Evolutionary conservation across 192 early-diverging fungal genomes (phyloP), one percentile per base, ranked within the genome.

Genomic region (Fimicolochytrium jonesii): DNA sequence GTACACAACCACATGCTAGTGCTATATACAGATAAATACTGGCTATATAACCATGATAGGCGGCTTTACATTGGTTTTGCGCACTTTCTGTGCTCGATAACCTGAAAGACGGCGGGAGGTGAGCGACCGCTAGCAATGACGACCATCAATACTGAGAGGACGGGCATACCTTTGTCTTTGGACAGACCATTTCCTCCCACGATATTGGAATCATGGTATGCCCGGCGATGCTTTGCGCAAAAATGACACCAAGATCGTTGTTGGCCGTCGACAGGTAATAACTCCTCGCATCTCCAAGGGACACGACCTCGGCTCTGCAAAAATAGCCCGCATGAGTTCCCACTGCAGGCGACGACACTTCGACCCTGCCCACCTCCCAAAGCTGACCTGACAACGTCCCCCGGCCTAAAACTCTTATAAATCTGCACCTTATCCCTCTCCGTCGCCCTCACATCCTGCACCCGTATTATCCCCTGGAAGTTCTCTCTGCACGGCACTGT

Each of bases 161-260:
- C 28, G 57, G 0, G 23, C 23, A 22, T 59, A 72, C 75, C 75
- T 85, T 82, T 2, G 94, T 95, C 67, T 89, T 90, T 17, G 96
- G 88, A 66, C 94, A 95, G 48, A 96, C 86, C 96, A 99, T 99
- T 59, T 97, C 84, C 71, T 97, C 89, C 96, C 96, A 99, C 37
- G 92, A 93, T 32, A 96, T 83, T 4, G 96, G 96, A 30, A 96
- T 78, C 90, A 97, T 89, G 1, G 91, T 83, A 49, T 80, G 69
- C 11, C 75, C 92, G 39, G 86, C 88, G 4, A 83, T 73, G 73
- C 92, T 94, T 49, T 87, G 88, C 5, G 92, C 93, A 70, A 95
- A 91, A 41, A 97, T 87, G 0, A 97, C 96, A 10, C 96, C 96
- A 36, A 92, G 74, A 58, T 96, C 92, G 62, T 99, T 95, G 66